Percentiles rank a stretch among this genome's conserved stretches.
phyloP scores from a whole-genome alignment of 2,329 filamentous ascomycete species.

The Trichoderma arundinaceum region DNA sequence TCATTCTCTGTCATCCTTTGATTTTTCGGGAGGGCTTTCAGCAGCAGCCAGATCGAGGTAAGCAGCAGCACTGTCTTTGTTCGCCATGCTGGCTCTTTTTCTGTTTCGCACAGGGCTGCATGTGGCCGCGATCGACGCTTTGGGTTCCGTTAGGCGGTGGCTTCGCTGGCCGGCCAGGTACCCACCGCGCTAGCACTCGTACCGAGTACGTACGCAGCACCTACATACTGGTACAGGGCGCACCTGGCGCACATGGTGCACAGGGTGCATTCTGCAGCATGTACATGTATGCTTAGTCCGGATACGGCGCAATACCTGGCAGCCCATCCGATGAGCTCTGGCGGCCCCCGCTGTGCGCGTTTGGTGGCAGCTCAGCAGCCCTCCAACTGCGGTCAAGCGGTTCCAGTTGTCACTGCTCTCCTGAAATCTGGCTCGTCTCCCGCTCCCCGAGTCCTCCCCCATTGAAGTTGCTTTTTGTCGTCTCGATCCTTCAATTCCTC shows the following conservation, averaged over 20 bases:
- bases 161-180: slow-evolving; percentile 21
- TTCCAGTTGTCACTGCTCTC: slow-evolving; percentile 35
- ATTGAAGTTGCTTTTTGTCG: slow-evolving; percentile 28
- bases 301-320: slow-evolving; percentile 31
- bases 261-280: not conserved
- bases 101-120: slow-evolving; percentile 21
- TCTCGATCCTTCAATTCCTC: slow-evolving; percentile 30
- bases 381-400: not conserved
- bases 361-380: slow-evolving; percentile 32
- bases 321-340: slow-evolving; percentile 29
- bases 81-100: not conserved
- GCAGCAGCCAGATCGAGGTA: not conserved
- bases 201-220: not conserved
- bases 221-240: slow-evolving; percentile 10
- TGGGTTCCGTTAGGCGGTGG: slow-evolving; percentile 32
- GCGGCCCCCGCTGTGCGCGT: slow-evolving; percentile 35
- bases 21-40: not conserved
- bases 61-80: not conserved
- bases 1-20: not conserved
- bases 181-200: slow-evolving; percentile 19
- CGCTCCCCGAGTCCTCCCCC: slow-evolving; percentile 28
- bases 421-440: slow-evolving; percentile 39
- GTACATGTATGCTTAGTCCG: slow-evolving; percentile 15
- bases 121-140: slow-evolving; percentile 16
- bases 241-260: slow-evolving; percentile 3